These are phyloP conservation scores for Oryza punctata DNA, from an alignment of 176 grass and related monocot species.

Conservation along the genomic window DNA sequence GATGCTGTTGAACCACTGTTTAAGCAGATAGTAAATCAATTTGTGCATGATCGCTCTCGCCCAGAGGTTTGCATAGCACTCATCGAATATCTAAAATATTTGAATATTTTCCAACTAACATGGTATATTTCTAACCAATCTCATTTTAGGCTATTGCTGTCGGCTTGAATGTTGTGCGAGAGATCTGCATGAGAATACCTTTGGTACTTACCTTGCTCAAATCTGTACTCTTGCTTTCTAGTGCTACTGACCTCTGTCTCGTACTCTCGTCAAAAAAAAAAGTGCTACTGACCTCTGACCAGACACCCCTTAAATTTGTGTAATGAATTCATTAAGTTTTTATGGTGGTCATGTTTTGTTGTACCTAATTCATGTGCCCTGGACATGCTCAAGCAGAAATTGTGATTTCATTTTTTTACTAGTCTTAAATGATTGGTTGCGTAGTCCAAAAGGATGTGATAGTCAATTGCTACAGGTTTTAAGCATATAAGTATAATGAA, in stretches of 20 bases:
- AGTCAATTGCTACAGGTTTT: background rate
- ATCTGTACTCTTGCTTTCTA: background rate
- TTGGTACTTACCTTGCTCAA: slow-evolving; percentile 58
- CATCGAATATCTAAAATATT: slow-evolving; percentile 13
- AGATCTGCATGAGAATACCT: slow-evolving; percentile 93
- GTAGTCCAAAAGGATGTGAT: slow-evolving; percentile 11
- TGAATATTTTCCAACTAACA: background rate
- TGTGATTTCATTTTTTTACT: background rate
- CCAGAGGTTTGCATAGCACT: slow-evolving; percentile 64
- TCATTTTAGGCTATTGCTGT: slow-evolving; percentile 80
- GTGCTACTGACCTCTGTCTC: background rate
- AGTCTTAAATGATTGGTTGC: background rate
- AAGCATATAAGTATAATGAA: slow-evolving; percentile 1
- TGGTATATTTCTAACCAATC: slow-evolving; percentile 6
- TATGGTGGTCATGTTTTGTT: slow-evolving; percentile 2
- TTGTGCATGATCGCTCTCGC: slow-evolving; percentile 92
- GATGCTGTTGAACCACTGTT: slow-evolving; percentile 97
- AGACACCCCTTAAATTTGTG: slow-evolving; percentile 14
- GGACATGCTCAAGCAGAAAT: background rate
- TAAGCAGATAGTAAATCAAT: slow-evolving; percentile 98
- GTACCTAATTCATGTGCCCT: background rate
- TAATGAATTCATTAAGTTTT: background rate
- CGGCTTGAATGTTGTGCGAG: slow-evolving; percentile 93
- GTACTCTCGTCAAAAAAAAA: too few species aligned
- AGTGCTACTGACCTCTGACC: background rate